Base-by-base conservation (phyloP, 2,329 filamentous ascomycete genomes). In the Bipolaris zeicola region DNA sequence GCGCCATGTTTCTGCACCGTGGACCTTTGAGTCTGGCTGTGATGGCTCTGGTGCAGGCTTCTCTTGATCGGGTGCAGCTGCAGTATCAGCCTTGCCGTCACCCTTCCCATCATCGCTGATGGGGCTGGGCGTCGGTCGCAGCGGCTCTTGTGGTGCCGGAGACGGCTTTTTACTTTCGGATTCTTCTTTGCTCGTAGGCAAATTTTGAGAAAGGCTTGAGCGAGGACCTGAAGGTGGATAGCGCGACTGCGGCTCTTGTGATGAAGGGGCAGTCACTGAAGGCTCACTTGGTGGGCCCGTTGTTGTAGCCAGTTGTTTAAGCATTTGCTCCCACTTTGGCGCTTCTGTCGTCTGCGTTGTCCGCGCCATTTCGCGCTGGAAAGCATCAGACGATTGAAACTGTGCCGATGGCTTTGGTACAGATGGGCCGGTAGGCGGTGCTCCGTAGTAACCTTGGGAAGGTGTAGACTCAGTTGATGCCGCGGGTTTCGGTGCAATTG, bases 371-470 rank as follows among this genome's bases (percentile, higher is more conserved):
- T 80, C 77, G 33, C 73, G 71, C 55, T 77, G 77, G 39, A 81
- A 81, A 2, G 80, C 77, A 47, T 78, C 75, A 11, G 77, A 62
- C 2, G 77, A 79, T 53, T 79, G 77, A 57, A 81, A 79, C 26
- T 75, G 76, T 16, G 76, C 71, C 11, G 69, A 62, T 34, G 73
- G 74, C 46, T 68, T 64, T n/a, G 65, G 55, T 6, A 64, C 50
- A 42, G 65, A 62, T 10, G 55, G n/a, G 11, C 55, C 60, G 3
- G 61, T 47, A n/a, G 58, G 39, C 14, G 56, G 41, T 5, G 52
- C 49, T 44, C 55, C 64, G 46, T 61, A 66, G 18, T 43, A 57
- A 11, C 59, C 58, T 2, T 58, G 63, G 38, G 47, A 14, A 43
- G 52, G 51, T 13, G 52, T 36, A 26, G 51, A 55, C 37, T 61